Base-by-base conservation (phyloP, 768 basidiomycete genomes). In the Mycena haematopus region DNA sequence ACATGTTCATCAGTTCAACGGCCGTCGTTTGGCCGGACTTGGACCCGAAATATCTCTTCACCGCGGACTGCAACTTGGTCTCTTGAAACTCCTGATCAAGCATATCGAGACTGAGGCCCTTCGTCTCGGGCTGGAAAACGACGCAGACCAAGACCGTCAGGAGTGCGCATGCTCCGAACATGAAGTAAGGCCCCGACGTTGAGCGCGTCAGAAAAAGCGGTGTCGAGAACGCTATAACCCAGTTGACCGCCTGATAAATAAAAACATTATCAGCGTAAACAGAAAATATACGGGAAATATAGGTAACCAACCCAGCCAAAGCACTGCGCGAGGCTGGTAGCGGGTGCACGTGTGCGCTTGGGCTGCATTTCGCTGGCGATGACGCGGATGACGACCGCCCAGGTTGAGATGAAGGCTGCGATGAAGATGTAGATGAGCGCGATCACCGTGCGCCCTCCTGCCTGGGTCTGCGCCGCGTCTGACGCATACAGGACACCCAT, bases 321-420 rank as follows among this genome's bases (percentile, higher is more conserved):
- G 33, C 76, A 76, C 55, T 78, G 75, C 8, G 79, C 71, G 60
- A 83, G 67, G 65, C 79, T 72, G 62, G 81, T 65, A 2, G 79
- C 78, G 1, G 78, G 70, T 1, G 80, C 79, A 24, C 83, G 78
- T 17, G 82, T 78, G 21, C 77, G 76, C 17, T 74, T 77, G 6
- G 83, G 84, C 64, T 85, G 74, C 40, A 85, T 80, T 68, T 85
- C 84, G 40, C 75, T 79, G 22, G 71, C 71, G 68, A 76, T 77
- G 65, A 81, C 74, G 61, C 78, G 77, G 19, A 70, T 74, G 13
- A 76, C 76, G 60, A 82, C 72, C 17, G 79, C 80, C 82, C 83
- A 83, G 44, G 75, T 78, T 60, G 75, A 70, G 4, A 76, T 68
- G 60, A 81, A 83, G 33, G 75, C 77, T 42, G 79, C 72, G 29